These are phyloP conservation scores for Acanthamoeba triangularis DNA, from an alignment of 208 protist species.

Conservation along the genomic window DNA sequence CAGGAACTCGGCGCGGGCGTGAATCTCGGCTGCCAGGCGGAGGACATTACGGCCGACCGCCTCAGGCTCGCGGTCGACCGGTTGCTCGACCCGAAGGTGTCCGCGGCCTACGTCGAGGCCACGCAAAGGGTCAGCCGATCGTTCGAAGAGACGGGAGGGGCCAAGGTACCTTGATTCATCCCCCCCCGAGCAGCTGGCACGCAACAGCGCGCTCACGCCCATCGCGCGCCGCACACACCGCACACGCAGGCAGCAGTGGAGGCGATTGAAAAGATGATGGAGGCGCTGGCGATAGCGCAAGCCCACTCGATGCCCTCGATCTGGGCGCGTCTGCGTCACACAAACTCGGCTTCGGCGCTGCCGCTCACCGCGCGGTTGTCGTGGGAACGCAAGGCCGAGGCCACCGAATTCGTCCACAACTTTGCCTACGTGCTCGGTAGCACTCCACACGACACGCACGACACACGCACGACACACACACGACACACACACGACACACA, in stretches of 20 bases:
- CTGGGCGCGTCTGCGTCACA: neutral
- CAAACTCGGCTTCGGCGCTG: neutral
- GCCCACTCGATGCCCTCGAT: neutral
- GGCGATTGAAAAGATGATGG: constrained; percentile 33
- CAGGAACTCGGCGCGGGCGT: neutral
- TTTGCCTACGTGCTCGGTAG: neutral
- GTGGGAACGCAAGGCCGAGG: constrained; percentile 21
- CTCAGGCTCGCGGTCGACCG: neutral
- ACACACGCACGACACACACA: too few species aligned
- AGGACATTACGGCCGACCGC: neutral
- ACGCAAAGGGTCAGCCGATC: neutral
- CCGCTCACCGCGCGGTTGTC: neutral
- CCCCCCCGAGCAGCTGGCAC: too few species aligned
- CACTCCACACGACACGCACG: too few species aligned
- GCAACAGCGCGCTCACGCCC: too few species aligned
- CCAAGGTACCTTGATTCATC: neutral
- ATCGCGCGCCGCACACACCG: too few species aligned
- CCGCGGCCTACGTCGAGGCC: neutral
- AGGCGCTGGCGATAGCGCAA: neutral
- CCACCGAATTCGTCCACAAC: constrained; percentile 26
- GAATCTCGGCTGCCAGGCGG: constrained; percentile 6
- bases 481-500: neutral
- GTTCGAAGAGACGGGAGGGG: neutral
- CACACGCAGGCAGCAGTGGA: neutral
- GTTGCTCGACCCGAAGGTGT: neutral